These are phyloP conservation scores for Leonotis leonurus DNA, from an alignment of 257 asterid species.

Conservation along the genomic window DNA sequence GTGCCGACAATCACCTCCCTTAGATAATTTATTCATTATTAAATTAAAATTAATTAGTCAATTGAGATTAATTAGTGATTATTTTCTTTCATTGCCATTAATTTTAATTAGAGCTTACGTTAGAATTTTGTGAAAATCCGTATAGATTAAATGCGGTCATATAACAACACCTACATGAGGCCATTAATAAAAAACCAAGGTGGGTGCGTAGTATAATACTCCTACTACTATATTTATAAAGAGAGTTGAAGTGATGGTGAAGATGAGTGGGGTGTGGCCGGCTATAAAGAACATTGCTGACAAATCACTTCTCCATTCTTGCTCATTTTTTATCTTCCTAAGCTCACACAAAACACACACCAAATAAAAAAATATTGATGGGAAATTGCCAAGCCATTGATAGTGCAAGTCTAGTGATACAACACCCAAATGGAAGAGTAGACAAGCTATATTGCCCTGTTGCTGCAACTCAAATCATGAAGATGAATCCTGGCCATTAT, in stretches of 20 bases:
- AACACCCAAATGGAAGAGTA: conserved; percentile 71
- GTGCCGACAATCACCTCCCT: no score
- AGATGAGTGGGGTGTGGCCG: conserved; percentile 23
- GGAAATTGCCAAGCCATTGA: conserved; percentile 96
- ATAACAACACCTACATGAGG: no score
- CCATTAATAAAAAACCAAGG: neutral
- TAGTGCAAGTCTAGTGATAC: conserved; percentile 55
- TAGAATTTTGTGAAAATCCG: no score
- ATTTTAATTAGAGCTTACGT: no score
- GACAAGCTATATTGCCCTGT: conserved; percentile 54
- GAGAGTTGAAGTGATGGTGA: conserved; percentile 18
- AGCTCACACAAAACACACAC: neutral
- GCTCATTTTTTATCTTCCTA: conserved; percentile 3
- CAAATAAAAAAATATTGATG: conserved; percentile 28
- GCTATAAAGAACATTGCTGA: conserved; percentile 20
- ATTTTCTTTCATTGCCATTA: no score
- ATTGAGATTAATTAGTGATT: no score
- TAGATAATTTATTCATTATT: no score
- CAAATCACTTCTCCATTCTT: conserved; percentile 14
- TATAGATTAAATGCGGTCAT: no score
- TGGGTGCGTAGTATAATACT: neutral
- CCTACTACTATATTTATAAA: neutral
- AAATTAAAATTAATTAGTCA: no score
- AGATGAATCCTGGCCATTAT: conserved; percentile 77
- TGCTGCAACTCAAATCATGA: conserved; percentile 63